phyloP scores from a whole-genome alignment of 192 early-diverging fungal species.

The Linnemannia schmuckeri region DNA sequence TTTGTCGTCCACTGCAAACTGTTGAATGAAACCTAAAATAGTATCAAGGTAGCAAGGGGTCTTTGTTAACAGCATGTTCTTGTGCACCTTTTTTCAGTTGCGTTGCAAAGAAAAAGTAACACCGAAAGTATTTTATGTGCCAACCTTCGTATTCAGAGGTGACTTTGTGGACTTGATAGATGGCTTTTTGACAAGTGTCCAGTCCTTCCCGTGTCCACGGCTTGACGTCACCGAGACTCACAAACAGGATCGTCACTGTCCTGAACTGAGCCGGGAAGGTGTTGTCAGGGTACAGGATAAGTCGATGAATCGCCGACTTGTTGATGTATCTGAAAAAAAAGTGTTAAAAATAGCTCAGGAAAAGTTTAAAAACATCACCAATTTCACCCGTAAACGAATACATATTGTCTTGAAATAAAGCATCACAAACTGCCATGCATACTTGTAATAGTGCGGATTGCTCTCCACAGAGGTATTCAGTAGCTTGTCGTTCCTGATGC shows the following conservation, averaged over 20 bases:
- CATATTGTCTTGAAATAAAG: neutral
- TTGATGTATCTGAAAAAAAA: slow-evolving; percentile 54
- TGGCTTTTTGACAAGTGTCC: slow-evolving; percentile 54
- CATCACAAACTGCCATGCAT: neutral
- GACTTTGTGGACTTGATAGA: slow-evolving; percentile 47
- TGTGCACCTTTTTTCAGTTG: neutral
- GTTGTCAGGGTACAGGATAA: slow-evolving; percentile 54
- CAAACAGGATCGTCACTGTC: slow-evolving; percentile 65
- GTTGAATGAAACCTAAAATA: slow-evolving; percentile 58
- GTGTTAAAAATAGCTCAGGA: too few relatives aligned
- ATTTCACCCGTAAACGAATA: neutral
- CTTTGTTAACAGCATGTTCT: neutral
- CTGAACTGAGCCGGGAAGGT: slow-evolving; percentile 65
- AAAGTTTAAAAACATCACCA: neutral
- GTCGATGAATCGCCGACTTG: slow-evolving; percentile 60
- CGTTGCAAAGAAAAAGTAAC: too few relatives aligned
- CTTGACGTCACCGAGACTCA: slow-evolving; percentile 62
- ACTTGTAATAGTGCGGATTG: slow-evolving; percentile 62
- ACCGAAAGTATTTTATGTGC: neutral
- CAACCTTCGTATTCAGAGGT: slow-evolving; percentile 62
- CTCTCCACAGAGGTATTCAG: slow-evolving; percentile 35
- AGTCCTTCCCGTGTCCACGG: slow-evolving; percentile 58
- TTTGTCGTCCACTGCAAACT: slow-evolving; percentile 69
- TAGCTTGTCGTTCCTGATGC: slow-evolving; percentile 35
- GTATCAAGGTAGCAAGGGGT: neutral